A percentile compares a stretch with the other conserved stretches of the same genome.
These are phyloP conservation scores for Kodamaea sp. DNA, from an alignment of 1,139 yeast genomes.

Conservation along the genomic window DNA sequence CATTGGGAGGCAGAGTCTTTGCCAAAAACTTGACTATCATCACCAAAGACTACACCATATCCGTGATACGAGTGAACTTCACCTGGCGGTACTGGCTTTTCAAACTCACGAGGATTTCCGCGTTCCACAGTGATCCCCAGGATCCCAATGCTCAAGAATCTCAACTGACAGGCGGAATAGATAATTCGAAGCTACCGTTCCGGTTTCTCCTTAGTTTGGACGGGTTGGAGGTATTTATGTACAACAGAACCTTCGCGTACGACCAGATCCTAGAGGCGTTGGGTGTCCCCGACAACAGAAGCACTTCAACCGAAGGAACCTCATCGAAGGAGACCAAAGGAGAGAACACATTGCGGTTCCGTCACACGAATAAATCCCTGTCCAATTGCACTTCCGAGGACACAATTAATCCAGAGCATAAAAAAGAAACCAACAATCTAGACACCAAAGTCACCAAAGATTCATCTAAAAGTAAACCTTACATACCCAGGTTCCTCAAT, in stretches of 20 bases:
- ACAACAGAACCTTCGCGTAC: constrained; percentile 77
- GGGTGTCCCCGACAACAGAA: constrained; percentile 12
- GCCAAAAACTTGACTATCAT: constrained; percentile 73
- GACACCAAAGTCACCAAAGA: neutral
- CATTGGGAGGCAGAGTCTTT: constrained; percentile 79
- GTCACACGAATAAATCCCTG: constrained; percentile 2
- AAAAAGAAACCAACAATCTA: constrained; percentile 1
- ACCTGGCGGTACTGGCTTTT: constrained; percentile 92
- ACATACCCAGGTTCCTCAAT: constrained; percentile 24
- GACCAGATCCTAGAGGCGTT: constrained; percentile 58
- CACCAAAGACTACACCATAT: constrained; percentile 68
- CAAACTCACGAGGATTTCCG: constrained; percentile 49
- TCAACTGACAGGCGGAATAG: constrained; percentile 18
- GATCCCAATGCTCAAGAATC: constrained; percentile 4
- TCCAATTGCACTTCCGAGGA: constrained; percentile 3
- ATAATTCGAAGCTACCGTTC: constrained; percentile 47
- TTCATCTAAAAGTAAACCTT: neutral
- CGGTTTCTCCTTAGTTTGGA: constrained; percentile 61
- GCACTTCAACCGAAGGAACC: neutral
- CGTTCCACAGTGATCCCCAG: constrained; percentile 24
- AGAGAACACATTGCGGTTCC: constrained; percentile 3
- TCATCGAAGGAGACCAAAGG: constrained; percentile 3
- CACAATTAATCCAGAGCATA: neutral
- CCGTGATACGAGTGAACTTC: constrained; percentile 67
- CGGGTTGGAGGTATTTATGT: constrained; percentile 81